A percentile compares a stretch with the other conserved stretches of the same genome.
phyloP scores from a whole-genome alignment of 345 rosid species.

The Raphanus sativus region DNA sequence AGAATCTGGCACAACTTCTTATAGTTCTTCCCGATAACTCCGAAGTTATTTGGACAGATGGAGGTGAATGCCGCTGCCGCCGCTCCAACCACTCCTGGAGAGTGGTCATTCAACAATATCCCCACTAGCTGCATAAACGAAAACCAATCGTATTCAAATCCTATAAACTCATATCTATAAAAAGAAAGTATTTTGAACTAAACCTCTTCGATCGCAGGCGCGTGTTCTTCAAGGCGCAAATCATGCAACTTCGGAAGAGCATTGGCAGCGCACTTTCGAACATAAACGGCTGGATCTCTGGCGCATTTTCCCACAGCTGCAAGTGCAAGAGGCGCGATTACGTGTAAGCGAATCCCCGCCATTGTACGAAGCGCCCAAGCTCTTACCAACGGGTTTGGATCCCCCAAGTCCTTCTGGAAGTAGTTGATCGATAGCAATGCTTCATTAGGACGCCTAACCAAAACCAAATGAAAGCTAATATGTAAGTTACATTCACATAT shows the following conservation, averaged over 20 bases:
- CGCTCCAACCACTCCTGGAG: constrained; percentile 95
- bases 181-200: neutral
- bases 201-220: constrained; percentile 81
- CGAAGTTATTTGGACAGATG: constrained; percentile 79
- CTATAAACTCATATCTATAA: neutral
- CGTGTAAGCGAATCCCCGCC: constrained; percentile 92
- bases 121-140: constrained; percentile 76
- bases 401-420: constrained; percentile 96
- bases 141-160: neutral
- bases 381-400: constrained; percentile 88
- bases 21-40: constrained; percentile 67
- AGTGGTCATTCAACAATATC: constrained; percentile 68
- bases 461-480: neutral
- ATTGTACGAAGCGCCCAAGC: constrained; percentile 98
- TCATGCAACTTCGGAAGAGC: constrained; percentile 93
- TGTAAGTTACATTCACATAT: neutral
- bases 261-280: constrained; percentile 93
- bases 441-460: constrained; percentile 89
- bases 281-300: constrained; percentile 90
- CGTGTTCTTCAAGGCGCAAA: constrained; percentile 74
- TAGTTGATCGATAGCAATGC: constrained; percentile 90
- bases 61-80: constrained; percentile 91
- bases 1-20: constrained; percentile 82
- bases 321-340: constrained; percentile 82
- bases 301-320: constrained; percentile 85